A percentile compares a stretch with the other conserved stretches of the same genome.
Evolutionary conservation across 192 early-diverging fungal genomes (phyloP).

Genomic region (Phycomyces blakesleeanus): DNA sequence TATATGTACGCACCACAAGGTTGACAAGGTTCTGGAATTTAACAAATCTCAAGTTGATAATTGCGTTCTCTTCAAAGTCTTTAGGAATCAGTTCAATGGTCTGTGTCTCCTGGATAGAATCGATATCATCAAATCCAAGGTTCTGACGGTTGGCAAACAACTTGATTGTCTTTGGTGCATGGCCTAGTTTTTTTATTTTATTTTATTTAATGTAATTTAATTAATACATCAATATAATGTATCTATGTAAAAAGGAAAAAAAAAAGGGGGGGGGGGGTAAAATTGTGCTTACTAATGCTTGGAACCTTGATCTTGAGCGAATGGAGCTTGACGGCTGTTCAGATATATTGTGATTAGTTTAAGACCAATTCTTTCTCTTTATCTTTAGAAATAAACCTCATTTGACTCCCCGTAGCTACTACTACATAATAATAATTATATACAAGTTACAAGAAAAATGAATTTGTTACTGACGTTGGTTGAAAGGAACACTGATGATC

Average conservation of each 20-base stretch:
- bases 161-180: conserved; percentile 85
- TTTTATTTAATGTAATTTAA: neutral
- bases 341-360: too few relatives aligned
- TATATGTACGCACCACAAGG: conserved; percentile 52
- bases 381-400: too few relatives aligned
- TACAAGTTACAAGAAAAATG: too few relatives aligned
- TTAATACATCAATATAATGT: too few relatives aligned
- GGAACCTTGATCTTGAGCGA: conserved; percentile 53
- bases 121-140: conserved; percentile 86
- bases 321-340: conserved; percentile 50
- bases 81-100: conserved; percentile 64
- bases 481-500: conserved; percentile 83
- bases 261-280: too few relatives aligned
- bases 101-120: conserved; percentile 72
- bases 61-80: conserved; percentile 62
- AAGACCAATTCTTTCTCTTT: too few relatives aligned
- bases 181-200: conserved; percentile 36
- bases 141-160: conserved; percentile 80
- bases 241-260: too few relatives aligned
- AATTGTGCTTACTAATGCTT: conserved; percentile 1
- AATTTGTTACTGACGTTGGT: conserved; percentile 63
- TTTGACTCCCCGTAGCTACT: too few relatives aligned
- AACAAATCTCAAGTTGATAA: conserved; percentile 85
- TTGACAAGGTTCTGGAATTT: conserved; percentile 88
- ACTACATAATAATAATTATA: too few relatives aligned